A percentile compares a stretch with the other conserved stretches of the same genome.
phyloP scores from a whole-genome alignment of 345 rosid genomes.

The Excoecaria cochinchinensis region DNA sequence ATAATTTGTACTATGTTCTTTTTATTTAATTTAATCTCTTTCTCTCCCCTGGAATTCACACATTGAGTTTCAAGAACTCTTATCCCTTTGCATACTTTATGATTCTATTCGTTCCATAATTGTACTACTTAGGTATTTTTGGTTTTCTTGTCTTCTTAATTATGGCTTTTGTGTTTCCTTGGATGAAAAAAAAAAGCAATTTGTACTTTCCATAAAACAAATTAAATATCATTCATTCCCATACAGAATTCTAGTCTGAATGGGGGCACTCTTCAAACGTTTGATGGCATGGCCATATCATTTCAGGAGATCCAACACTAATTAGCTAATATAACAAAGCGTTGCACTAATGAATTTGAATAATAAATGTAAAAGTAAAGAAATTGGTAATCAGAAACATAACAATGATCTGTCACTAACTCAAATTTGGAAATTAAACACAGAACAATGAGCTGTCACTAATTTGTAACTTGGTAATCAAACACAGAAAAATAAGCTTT shows the following conservation, averaged over 20 bases:
- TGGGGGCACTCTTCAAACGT: background rate
- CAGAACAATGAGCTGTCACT: background rate
- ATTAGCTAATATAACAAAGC: background rate
- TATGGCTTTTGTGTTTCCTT: background rate
- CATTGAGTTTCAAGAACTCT: too few species aligned
- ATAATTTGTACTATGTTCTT: background rate
- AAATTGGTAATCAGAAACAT: too few species aligned
- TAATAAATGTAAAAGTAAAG: too few species aligned
- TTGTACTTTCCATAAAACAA: too few species aligned
- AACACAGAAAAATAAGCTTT: background rate
- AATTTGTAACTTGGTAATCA: background rate
- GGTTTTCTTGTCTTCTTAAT: background rate
- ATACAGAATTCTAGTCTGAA: background rate
- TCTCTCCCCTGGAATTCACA: background rate
- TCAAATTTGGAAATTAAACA: background rate
- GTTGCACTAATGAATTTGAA: background rate
- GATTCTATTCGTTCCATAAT: conserved; percentile 2
- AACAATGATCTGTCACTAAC: too few species aligned
- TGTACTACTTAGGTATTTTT: background rate
- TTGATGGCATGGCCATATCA: background rate
- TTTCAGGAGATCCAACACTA: background rate
- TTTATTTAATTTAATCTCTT: background rate
- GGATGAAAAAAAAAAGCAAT: too few species aligned
- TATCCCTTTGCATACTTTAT: too few species aligned
- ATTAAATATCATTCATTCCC: background rate